Conservation (phyloP, 805 yeast genomes). For the Starmerella ratchasimensis region DNA sequence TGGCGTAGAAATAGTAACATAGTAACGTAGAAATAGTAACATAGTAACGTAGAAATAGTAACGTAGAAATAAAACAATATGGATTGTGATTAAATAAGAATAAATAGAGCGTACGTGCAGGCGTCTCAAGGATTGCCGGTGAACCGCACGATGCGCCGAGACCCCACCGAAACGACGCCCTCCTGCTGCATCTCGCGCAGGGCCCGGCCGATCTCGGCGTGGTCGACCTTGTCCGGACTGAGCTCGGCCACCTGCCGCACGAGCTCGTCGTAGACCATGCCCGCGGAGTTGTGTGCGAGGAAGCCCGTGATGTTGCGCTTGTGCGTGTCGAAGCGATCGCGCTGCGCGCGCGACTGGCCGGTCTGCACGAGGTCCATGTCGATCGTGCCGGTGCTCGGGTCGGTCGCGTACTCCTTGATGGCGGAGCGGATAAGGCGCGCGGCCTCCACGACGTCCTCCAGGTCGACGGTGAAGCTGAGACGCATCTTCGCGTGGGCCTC, state of each 20-base stretch:
- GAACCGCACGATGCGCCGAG: slow-evolving; percentile 13
- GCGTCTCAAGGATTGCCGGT: neutral
- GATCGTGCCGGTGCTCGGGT: slow-evolving; percentile 89
- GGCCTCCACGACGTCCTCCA: slow-evolving; percentile 80
- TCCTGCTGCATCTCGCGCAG: slow-evolving; percentile 18
- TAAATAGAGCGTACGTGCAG: neutral
- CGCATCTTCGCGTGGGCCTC: slow-evolving; percentile 99
- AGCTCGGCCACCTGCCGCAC: slow-evolving; percentile 16
- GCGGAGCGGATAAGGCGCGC: slow-evolving; percentile 87
- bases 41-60: neutral
- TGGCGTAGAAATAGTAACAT: no score
- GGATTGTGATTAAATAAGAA: neutral
- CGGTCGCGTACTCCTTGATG: slow-evolving; percentile 94
- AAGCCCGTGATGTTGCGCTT: slow-evolving; percentile 14
- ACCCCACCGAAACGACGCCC: slow-evolving; percentile 16
- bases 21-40: neutral
- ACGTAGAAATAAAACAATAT: neutral
- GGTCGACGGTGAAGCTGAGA: slow-evolving; percentile 52
- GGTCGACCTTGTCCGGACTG: slow-evolving; percentile 17
- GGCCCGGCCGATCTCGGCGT: slow-evolving; percentile 10
- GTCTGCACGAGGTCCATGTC: slow-evolving; percentile 97
- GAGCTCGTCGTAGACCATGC: slow-evolving; percentile 18
- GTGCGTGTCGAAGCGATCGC: slow-evolving; percentile 15
- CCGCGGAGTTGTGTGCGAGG: slow-evolving; percentile 11
- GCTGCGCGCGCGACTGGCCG: slow-evolving; percentile 77